These are phyloP conservation scores for Thelonectria rubi DNA, from an alignment of 2,329 filamentous ascomycete species.

Conservation along the genomic window DNA sequence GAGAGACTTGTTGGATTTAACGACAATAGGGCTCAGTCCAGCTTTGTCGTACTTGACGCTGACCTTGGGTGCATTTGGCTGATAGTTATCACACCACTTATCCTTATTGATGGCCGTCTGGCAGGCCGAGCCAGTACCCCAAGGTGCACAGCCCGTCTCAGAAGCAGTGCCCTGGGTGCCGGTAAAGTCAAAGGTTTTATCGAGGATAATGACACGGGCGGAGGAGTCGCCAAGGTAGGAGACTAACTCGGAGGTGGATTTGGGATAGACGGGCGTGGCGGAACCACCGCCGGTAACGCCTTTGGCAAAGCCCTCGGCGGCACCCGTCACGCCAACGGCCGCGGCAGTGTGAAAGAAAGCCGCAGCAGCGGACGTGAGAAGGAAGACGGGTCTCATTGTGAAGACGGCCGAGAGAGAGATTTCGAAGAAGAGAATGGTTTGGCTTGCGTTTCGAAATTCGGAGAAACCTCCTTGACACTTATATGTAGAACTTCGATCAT, in stretches of 20 bases:
- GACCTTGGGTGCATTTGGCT: slow-evolving; percentile 56
- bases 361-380: slow-evolving; percentile 1
- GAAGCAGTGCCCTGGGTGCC: slow-evolving; percentile 61
- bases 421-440: neutral
- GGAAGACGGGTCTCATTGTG: neutral
- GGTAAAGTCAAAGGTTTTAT: slow-evolving; percentile 64
- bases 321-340: slow-evolving; percentile 43
- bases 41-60: slow-evolving; percentile 60
- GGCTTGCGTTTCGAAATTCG: too few relatives aligned
- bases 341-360: slow-evolving; percentile 3
- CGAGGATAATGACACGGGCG: slow-evolving; percentile 65
- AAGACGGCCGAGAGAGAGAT: neutral
- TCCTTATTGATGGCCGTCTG: slow-evolving; percentile 68
- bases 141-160: slow-evolving; percentile 65
- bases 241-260: slow-evolving; percentile 62
- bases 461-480: too few relatives aligned
- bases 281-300: slow-evolving; percentile 69
- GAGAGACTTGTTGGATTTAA: slow-evolving; percentile 65
- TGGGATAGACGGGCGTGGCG: slow-evolving; percentile 63
- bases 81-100: slow-evolving; percentile 65
- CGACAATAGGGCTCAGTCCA: slow-evolving; percentile 57
- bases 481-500: too few relatives aligned
- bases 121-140: slow-evolving; percentile 59
- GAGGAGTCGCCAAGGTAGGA: slow-evolving; percentile 63
- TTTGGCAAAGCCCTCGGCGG: slow-evolving; percentile 52